Conservation (phyloP, 768 basidiomycete genomes). For the Inosperma sp. region DNA sequence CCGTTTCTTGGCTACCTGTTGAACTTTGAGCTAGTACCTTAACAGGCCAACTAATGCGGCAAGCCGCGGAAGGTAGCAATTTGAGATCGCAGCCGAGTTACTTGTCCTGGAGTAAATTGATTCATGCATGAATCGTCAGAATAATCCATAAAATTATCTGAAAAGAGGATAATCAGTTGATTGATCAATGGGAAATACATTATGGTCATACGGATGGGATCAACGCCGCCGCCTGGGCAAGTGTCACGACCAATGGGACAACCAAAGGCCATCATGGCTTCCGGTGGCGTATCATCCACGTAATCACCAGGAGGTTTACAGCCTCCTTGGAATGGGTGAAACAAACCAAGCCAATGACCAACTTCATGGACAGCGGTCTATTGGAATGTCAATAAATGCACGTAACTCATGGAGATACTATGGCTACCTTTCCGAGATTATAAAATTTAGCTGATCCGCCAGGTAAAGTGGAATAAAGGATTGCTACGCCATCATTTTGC, state of each 20-base stretch:
- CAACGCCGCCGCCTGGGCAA: constrained; percentile 38
- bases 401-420: too few species aligned
- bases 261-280: constrained; percentile 39
- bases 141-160: constrained; percentile 55
- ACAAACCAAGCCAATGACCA: constrained; percentile 59
- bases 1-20: too few species aligned
- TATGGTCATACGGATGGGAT: constrained; percentile 38
- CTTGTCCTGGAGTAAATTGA: constrained; percentile 45
- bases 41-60: too few species aligned
- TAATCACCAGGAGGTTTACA: constrained; percentile 38
- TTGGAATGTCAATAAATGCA: constrained; percentile 13
- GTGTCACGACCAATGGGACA: constrained; percentile 38
- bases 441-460: constrained; percentile 40
- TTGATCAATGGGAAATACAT: not conserved
- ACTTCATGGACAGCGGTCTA: constrained; percentile 52
- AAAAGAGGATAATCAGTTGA: not conserved
- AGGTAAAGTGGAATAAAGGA: constrained; percentile 38
- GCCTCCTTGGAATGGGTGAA: constrained; percentile 56
- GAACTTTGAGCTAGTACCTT: too few species aligned
- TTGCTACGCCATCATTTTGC: constrained; percentile 47
- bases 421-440: constrained; percentile 41
- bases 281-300: constrained; percentile 46
- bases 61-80: constrained; percentile 33
- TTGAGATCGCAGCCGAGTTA: constrained; percentile 27
- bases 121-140: constrained; percentile 47